Base-by-base conservation (phyloP, 441 rosid species). In the Hypseocharis bilobata region DNA sequence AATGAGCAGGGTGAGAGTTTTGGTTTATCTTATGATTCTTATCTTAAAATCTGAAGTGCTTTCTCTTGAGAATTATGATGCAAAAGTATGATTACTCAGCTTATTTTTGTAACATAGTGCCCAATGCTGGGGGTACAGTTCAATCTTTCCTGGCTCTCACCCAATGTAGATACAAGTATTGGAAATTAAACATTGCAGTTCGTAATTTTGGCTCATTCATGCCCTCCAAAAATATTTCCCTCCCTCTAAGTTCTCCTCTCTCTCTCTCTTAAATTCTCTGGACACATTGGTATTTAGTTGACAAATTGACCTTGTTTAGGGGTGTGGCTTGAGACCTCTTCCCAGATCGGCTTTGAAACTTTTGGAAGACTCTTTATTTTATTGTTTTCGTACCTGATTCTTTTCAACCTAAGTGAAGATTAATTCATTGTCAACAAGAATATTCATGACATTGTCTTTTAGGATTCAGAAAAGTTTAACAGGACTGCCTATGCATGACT, bases 1-100 rank as follows among this genome's bases (percentile, higher is more conserved):
- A 78, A 82, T 94, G 96, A 83, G 76, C 76, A 83, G 99, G 96
- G 99, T 94, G 72, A 76, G 88, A 44, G 34, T 47, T 47, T 28
- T 57, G 54, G 22, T 38, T 13, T 45, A 42, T 19, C 26, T 19
- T n/a, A n/a, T n/a, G n/a, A n/a, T n/a, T n/a, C n/a, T n/a, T 29
- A 8, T 36, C n/a, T 52, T 52, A 22, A 22, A 14, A 44, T 52
- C 28, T 22, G 27, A 52, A 52, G 28, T 51, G 49, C 16, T 52
- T 52, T 22, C 11, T 23, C 17, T 0, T 54, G 22, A 23, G 27
- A 54, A 23, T 54, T 23, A 29, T 29, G 3, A 29, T 29, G 6
- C 59, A 54, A 54, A 25, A 54, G 13, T 11, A 25, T 16, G 17
- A 52, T 52, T 19, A 25, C 58, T 23, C 23, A 4, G n/a, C 3